A percentile compares a stretch with the other conserved stretches of the same genome.
Conservation (phyloP, 805 yeast genomes). For the Kuraishia hungarica region DNA sequence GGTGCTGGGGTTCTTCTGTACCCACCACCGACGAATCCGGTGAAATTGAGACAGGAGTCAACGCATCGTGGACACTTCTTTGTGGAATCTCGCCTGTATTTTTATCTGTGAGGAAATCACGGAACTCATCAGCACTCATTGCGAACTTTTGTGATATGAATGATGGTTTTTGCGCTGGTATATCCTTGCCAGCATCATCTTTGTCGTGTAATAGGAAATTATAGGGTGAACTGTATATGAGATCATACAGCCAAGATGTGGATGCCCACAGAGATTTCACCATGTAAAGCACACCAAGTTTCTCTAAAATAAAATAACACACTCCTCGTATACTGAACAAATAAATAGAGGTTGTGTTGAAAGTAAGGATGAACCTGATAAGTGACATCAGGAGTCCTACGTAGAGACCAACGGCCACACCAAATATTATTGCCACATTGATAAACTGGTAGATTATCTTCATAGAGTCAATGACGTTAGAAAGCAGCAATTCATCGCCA, state of each 20-base stretch:
- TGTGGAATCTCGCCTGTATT: background rate
- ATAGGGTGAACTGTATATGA: background rate
- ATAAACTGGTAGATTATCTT: conserved; percentile 5
- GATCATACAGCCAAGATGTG: background rate
- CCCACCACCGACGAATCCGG: background rate
- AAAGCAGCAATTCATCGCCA: background rate
- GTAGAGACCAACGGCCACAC: conserved; percentile 4
- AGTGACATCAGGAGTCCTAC: conserved; percentile 1
- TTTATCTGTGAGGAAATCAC: background rate
- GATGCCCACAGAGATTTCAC: background rate
- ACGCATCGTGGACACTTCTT: background rate
- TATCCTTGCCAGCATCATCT: too few species aligned
- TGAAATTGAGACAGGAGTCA: background rate
- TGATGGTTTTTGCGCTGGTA: too few species aligned
- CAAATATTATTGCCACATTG: conserved; percentile 4
- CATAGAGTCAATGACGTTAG: background rate
- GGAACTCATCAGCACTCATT: background rate
- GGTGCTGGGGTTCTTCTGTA: background rate
- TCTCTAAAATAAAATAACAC: background rate
- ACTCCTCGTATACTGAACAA: background rate
- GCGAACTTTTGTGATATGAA: background rate
- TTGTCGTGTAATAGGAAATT: too few species aligned
- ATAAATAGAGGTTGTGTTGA: conserved; percentile 1
- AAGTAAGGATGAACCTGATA: conserved; percentile 5
- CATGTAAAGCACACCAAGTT: background rate